Evolutionary conservation across 305 asterid species (phyloP).

Genomic region (Withania somnifera): DNA sequence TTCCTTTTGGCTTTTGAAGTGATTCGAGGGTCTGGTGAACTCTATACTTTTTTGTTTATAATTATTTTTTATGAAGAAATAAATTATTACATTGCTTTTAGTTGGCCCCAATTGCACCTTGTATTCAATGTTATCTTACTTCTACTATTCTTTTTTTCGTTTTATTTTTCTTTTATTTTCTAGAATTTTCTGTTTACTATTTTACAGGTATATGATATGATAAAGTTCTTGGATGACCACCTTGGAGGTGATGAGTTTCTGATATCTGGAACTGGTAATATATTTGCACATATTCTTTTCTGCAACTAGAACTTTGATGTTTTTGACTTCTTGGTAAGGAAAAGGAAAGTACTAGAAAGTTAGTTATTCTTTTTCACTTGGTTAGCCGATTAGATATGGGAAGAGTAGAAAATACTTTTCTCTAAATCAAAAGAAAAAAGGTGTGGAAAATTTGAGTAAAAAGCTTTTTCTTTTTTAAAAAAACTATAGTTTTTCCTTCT

Average conservation of each 20-base stretch:
- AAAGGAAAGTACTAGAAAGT: not conserved
- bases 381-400: not conserved
- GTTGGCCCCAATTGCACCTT: not conserved
- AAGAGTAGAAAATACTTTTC: not conserved
- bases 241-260: constrained; percentile 95
- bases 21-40: not conserved
- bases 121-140: not conserved
- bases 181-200: not conserved
- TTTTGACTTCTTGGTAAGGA: not conserved
- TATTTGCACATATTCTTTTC: not conserved
- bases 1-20: not conserved
- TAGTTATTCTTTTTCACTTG: not conserved
- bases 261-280: constrained; percentile 63
- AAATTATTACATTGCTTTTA: not conserved
- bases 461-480: not conserved
- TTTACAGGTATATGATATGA: constrained; percentile 68
- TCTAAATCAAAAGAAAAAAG: not conserved
- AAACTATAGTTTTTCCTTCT: not conserved
- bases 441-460: not conserved
- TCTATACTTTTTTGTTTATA: not conserved
- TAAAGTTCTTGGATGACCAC: constrained; percentile 84
- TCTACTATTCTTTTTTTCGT: not conserved
- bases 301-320: not conserved
- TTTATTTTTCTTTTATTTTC: not conserved
- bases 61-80: not conserved